Base-by-base conservation (phyloP, 306 rosid genomes). In the Leucaena leucocephala region DNA sequence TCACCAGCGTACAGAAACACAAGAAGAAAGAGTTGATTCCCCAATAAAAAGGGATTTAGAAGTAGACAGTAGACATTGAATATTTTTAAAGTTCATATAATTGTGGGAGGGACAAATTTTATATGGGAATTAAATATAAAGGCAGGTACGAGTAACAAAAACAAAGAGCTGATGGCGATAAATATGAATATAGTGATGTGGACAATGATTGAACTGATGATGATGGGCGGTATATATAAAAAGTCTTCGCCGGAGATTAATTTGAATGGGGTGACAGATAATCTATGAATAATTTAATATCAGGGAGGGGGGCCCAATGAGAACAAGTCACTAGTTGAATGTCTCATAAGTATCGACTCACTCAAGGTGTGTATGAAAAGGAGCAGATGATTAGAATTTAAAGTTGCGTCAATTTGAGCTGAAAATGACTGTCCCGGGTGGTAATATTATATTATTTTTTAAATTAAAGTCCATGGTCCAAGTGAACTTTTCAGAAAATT, bases 141-240 rank as follows among this genome's bases (percentile, higher is more conserved):
- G 57, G 76, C 65, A 57, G 71, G 45, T 76, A 58, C 75, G 58
- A 44, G 67, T 72, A 67, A 59, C 42, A 77, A 63, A 80, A 77
- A 71, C 59, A 46, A 72, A 39, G 49, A 27, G 77, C 22, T 78
- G 72, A 27, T 27, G 27, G 27, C 27, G 27, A 27, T 27, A 27
- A 27, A 27, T 27, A 27, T 27, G 27, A 27, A 27, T 27, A 27
- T 27, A 27, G 27, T 27, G 27, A 71, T 64, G 67, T 77, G 81
- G 86, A 83, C 75, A 78, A 89, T 86, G 79, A 84, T 81, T 86
- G 88, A 85, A 38, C 39, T 81, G 86, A 83, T 81, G 74, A 91
- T 85, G 88, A 83, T 84, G 85, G 88, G 72, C 50, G 68, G 40
- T 7, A 34, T 62, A 49, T 21, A 75, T 83, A 59, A 72, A 27